Conservation (phyloP, 495 filamentous ascomycete species). For the Daldinia bambusicola region DNA sequence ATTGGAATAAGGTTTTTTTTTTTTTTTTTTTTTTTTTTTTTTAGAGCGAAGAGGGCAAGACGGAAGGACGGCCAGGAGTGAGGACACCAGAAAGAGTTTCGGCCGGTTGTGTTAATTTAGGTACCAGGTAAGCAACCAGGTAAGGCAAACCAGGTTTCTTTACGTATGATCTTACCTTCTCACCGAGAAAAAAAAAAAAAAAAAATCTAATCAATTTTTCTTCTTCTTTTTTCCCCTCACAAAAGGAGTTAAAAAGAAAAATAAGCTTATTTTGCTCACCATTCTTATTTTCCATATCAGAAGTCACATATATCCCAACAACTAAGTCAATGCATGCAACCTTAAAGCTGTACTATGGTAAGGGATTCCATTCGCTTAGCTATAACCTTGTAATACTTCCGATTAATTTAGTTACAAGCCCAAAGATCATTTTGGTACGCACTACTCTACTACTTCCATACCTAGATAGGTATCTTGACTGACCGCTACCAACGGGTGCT, state of each 20-base stretch:
- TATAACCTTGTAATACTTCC: background rate
- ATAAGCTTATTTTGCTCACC: background rate
- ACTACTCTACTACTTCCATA: no score
- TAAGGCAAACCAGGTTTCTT: background rate
- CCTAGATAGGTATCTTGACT: background rate
- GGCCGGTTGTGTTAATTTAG: background rate
- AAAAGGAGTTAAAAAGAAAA: background rate
- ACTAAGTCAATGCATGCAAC: background rate
- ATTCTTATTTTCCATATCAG: no score
- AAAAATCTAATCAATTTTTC: no score
- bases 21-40: no score
- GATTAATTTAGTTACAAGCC: background rate
- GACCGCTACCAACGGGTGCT: background rate
- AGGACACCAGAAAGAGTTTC: background rate
- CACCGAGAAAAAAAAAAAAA: background rate
- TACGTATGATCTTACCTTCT: background rate
- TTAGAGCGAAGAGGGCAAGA: background rate
- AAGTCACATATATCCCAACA: background rate
- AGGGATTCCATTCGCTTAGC: background rate
- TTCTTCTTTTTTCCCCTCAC: background rate
- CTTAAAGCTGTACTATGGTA: background rate
- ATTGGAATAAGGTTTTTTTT: background rate
- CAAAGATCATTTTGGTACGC: no score
- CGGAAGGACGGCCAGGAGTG: background rate
- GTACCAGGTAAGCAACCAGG: background rate